Base-by-base conservation (phyloP, 73 alveolate genomes). In the Stentor roeselii region DNA sequence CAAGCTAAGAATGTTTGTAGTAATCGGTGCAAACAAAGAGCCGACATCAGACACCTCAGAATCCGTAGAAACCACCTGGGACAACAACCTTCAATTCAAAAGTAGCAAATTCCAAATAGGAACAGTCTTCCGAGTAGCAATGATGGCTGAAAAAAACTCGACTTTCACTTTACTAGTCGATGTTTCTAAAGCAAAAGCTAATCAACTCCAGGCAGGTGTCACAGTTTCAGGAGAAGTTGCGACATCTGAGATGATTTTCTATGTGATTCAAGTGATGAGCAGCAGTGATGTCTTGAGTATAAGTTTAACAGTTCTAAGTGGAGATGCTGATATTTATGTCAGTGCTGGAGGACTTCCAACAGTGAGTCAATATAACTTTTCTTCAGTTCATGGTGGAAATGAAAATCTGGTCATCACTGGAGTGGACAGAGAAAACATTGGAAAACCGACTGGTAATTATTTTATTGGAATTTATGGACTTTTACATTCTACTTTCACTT, bases 291-390 rank as follows among this genome's bases (percentile, higher is more conserved):
- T 21, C 34, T 67, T 67, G 34, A 40, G 21, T 2, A 67, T 67
- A 1, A 67, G 37, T 2, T 67, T 67, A 2, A 67, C 84, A 1
- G 31, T 35, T 36, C 39, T 76, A 1, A 27, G 82, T 36, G 84
- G 84, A 14, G 67, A 76, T 76, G 75, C 67, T 1, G 84, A 39
- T 76, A 41, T 76, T 21, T 76, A 76, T 76, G 37, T 76, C 14
- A 39, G 75, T 76, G 74, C 75, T 76, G 84, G 84, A 2, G 30
- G 39, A 31, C 21, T 76, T 37, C 84, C 84, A 14, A 27, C 67
- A 14, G 21, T 76, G 39, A n/a, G 82, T 41, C n/a, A 76, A 2
- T 76, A 21, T 3, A 37, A 76, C n/a, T 76, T 76, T 41, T 15
- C 84, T n/a, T 15, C 60, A 2, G 39, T 21, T 21, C 27, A 76